Evolutionary conservation across 2,329 filamentous ascomycete genomes (phyloP).

Genomic region (Hypoxylon sp.): DNA sequence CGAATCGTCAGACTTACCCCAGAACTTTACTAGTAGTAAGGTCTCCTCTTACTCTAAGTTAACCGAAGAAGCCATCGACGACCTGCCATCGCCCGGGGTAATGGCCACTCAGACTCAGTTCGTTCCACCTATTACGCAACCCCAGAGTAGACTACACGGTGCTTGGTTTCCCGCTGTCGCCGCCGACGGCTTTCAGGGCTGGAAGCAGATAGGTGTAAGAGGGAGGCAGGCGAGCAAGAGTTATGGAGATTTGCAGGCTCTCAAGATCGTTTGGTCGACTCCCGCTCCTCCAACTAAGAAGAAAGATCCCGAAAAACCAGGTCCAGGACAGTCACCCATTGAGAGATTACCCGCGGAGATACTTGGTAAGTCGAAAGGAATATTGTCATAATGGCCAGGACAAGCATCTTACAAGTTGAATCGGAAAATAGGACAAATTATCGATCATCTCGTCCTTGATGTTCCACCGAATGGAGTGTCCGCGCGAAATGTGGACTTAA

Average conservation of each 20-base stretch:
- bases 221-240: conserved; percentile 73
- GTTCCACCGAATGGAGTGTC: conserved; percentile 81
- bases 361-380: conserved; percentile 70
- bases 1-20: conserved; percentile 69
- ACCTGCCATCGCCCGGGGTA: conserved; percentile 63
- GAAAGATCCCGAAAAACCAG: conserved; percentile 54
- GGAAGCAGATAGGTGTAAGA: conserved; percentile 73
- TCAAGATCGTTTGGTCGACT: conserved; percentile 70
- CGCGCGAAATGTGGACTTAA: conserved; percentile 82
- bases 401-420: conserved; percentile 44
- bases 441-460: conserved; percentile 81
- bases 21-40: conserved; percentile 75
- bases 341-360: conserved; percentile 80
- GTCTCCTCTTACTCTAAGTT: conserved; percentile 69
- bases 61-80: conserved; percentile 64
- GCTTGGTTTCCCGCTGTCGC: conserved; percentile 67
- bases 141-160: conserved; percentile 70
- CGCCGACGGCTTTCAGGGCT: conserved; percentile 71
- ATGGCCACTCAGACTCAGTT: conserved; percentile 63
- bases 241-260: conserved; percentile 70
- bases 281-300: conserved; percentile 54
- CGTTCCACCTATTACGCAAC: conserved; percentile 68
- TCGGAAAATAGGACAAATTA: conserved; percentile 73
- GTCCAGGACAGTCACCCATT: conserved; percentile 69
- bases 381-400: conserved; percentile 18